phyloP scores from a whole-genome alignment of 257 asterid species.

The Perilla frutescens region DNA sequence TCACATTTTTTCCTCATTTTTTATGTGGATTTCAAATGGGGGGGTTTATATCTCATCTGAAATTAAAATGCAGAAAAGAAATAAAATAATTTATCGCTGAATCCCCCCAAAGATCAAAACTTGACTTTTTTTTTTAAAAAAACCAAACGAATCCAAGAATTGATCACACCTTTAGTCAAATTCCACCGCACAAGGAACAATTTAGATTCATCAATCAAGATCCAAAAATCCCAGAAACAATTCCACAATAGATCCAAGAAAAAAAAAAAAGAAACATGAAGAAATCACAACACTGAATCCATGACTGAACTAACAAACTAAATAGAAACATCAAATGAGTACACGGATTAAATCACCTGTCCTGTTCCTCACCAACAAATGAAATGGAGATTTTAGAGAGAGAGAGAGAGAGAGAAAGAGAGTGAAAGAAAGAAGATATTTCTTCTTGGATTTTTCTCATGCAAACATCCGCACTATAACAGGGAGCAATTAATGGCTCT shows the following conservation, averaged over 20 bases:
- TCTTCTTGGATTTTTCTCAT: constrained; percentile 29
- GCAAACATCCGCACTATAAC: constrained; percentile 15
- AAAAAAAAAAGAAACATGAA: not conserved
- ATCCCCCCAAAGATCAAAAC: constrained; percentile 28
- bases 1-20: not conserved
- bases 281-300: not conserved
- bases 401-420: too few species aligned
- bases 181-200: constrained; percentile 14
- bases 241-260: constrained; percentile 36
- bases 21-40: not conserved
- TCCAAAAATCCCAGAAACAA: constrained; percentile 28
- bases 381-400: constrained; percentile 2
- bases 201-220: constrained; percentile 30
- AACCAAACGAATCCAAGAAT: constrained; percentile 14
- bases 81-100: not conserved
- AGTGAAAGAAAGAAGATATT: not conserved
- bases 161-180: constrained; percentile 34
- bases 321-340: not conserved
- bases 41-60: not conserved
- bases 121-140: constrained; percentile 9
- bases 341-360: constrained; percentile 24
- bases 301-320: not conserved
- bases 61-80: constrained; percentile 7
- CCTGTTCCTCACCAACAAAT: not conserved
- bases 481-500: not conserved